Conservation (phyloP, 495 filamentous ascomycete species). For the Lasiosphaeria ovina region DNA sequence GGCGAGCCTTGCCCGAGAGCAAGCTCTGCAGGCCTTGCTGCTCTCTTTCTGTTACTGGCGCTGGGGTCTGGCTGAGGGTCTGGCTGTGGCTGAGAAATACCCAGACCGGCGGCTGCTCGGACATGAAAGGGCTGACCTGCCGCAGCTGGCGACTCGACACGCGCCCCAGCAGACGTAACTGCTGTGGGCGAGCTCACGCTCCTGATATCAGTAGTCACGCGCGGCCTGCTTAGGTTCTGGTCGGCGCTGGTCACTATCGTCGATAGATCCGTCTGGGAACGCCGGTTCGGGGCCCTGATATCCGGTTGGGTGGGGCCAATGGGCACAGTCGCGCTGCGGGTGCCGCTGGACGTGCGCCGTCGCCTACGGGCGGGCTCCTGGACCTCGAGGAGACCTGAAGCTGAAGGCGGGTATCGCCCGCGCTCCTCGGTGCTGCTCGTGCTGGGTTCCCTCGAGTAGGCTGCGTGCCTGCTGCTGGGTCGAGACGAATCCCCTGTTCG, state of each 20-base stretch:
- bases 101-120: constrained; percentile 22
- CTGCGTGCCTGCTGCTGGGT: constrained; percentile 39
- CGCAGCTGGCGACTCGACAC: constrained; percentile 13
- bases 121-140: constrained; percentile 25
- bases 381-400: constrained; percentile 44
- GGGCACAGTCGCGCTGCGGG: constrained; percentile 46
- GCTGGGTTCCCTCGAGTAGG: constrained; percentile 42
- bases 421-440: constrained; percentile 34
- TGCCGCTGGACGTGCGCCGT: constrained; percentile 39
- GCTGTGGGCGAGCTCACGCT: constrained; percentile 37
- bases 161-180: constrained; percentile 12
- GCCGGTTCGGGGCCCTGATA: constrained; percentile 37
- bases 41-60: neutral
- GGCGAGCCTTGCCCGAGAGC: constrained; percentile 14
- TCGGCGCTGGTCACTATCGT: constrained; percentile 38
- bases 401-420: constrained; percentile 46
- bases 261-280: constrained; percentile 62
- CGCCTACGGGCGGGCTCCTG: constrained; percentile 39
- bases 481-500: constrained; percentile 28
- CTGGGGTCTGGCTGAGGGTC: constrained; percentile 3
- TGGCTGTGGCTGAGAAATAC: constrained; percentile 14
- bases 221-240: constrained; percentile 34
- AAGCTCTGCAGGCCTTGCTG: constrained; percentile 15
- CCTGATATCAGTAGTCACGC: constrained; percentile 43
- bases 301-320: constrained; percentile 37